Conservation (phyloP, 2,329 filamentous ascomycete genomes). For the Madurella fahalii region DNA sequence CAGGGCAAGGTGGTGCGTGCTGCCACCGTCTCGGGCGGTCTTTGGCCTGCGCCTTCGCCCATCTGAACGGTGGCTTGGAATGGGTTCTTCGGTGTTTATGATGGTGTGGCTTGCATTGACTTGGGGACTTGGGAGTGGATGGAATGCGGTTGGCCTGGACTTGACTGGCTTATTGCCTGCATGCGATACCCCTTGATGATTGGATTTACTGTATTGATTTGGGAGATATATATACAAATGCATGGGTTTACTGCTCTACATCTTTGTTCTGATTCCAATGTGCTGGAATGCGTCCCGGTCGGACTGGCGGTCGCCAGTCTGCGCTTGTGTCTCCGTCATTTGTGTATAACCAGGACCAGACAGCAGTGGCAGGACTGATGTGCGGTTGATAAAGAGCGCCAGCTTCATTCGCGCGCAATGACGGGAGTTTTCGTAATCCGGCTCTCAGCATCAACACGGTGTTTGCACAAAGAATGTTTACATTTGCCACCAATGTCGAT, state of each 20-base stretch:
- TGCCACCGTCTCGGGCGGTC: too few species aligned
- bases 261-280: not conserved
- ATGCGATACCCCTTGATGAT: slow-evolving; percentile 10
- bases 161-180: not conserved
- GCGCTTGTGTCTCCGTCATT: too few species aligned
- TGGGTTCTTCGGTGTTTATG: not conserved
- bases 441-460: too few species aligned
- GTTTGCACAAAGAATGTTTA: not conserved
- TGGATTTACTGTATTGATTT: not conserved
- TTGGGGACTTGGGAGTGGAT: not conserved
- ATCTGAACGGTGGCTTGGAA: too few species aligned
- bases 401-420: too few species aligned
- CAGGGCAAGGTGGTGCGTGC: too few species aligned
- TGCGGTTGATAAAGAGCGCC: too few species aligned
- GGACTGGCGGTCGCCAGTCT: too few species aligned
- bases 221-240: not conserved
- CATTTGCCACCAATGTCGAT: not conserved
- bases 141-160: not conserved
- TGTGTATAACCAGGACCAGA: too few species aligned
- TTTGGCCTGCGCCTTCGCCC: too few species aligned
- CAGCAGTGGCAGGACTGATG: too few species aligned
- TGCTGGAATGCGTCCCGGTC: not conserved
- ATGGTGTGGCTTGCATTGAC: not conserved
- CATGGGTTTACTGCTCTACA: not conserved
- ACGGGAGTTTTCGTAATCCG: too few species aligned